Conservation (phyloP, 257 asterid genomes). For the Jasminum sambac region DNA sequence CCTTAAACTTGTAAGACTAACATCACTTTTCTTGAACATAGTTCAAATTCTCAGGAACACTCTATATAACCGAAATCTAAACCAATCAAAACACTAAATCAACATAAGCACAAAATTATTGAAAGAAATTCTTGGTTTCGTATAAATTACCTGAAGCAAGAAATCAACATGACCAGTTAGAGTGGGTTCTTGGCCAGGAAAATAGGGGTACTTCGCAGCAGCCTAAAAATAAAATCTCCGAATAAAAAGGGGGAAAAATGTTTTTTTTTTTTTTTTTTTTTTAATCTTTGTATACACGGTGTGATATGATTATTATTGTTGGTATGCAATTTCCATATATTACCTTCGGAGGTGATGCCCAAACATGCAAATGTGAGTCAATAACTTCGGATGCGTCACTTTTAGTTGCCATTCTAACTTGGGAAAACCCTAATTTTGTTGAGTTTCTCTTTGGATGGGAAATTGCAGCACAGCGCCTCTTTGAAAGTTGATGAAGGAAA, state of each 20-base stretch:
- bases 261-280: too few relatives aligned
- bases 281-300: neutral
- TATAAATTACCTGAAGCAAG: slow-evolving; percentile 61
- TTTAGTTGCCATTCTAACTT: slow-evolving; percentile 35
- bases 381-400: slow-evolving; percentile 40
- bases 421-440: neutral
- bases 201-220: slow-evolving; percentile 69
- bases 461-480: slow-evolving; percentile 8
- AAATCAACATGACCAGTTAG: slow-evolving; percentile 69
- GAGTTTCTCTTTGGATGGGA: slow-evolving; percentile 19
- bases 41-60: neutral
- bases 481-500: slow-evolving; percentile 26
- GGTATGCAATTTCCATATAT: too few relatives aligned
- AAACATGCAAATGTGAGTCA: slow-evolving; percentile 90
- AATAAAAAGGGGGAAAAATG: too few relatives aligned
- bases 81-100: neutral
- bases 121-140: neutral
- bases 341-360: slow-evolving; percentile 82
- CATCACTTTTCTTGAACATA: neutral
- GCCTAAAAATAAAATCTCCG: slow-evolving; percentile 41
- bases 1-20: neutral
- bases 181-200: slow-evolving; percentile 84
- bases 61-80: neutral
- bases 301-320: too few relatives aligned
- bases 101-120: neutral